Base-by-base conservation (phyloP, 495 filamentous ascomycete genomes). In the Penicillium flavigenum region DNA sequence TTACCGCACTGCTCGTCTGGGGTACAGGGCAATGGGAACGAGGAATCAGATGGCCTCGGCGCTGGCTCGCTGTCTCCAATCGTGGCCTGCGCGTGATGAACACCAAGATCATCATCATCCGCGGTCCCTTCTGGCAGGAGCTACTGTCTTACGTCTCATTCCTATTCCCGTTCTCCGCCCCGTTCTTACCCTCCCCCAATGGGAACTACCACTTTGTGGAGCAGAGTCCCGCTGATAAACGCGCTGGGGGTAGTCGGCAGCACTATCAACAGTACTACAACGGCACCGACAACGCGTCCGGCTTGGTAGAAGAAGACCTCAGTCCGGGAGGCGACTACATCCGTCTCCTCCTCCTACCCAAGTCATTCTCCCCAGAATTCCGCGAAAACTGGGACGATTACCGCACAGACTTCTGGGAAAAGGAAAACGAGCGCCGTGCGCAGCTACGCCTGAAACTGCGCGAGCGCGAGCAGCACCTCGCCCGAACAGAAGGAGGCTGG, bases 361-460 rank as follows among this genome's bases (percentile, higher is more conserved):
- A 98, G 71, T 90, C 92, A 0, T 98, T 98, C 62, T 92, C 90
- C 11, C 87, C 95, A 0, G 89, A 89, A 51, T 98, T 98, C 67
- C 84, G 94, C n/a, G 91, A 96, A 66, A 96, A 95, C 58, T 98
- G 94, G 94, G 94, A 98, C 64, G 71, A 91, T 4, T 98, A 93
- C 71, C 81, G 95, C 34, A 82, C 86, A 27, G 92, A 96, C 57
- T 98, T 96, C 67, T 98, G 94, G 94, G 94, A 96, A 62, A 86
- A 85, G 58, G 95, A 98, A 72, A 98, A 98, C 63, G 91, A 94
- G 73, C 83, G 91, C 4, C 89, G 94, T 14, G 81, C 85, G 5
- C 69, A 88, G 46, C 74, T 96, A 38, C 82, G 90, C 43, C 75
- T 82, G 47, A 86, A 87, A 63, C 67, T 94, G 22, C 80, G 82